These are phyloP conservation scores for Scenedesmus sp. DNA, from an alignment of 163 green algal species.

Conservation along the genomic window DNA sequence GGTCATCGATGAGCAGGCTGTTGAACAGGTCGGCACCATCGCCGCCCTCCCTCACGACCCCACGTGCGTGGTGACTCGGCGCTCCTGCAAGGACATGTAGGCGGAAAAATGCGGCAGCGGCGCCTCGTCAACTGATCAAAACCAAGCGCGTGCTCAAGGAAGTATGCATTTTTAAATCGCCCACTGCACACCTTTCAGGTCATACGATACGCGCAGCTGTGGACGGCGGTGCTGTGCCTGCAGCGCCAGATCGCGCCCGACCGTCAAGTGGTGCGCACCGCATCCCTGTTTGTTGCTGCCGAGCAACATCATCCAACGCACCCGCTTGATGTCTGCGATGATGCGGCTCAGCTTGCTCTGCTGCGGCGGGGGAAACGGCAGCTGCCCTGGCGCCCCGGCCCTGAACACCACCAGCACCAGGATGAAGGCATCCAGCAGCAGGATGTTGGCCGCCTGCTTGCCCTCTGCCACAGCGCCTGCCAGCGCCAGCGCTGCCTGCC, in stretches of 20 bases:
- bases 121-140: neutral
- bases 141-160: neutral
- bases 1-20: constrained; percentile 72
- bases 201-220: too few species aligned
- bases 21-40: constrained; percentile 66
- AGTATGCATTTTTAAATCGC: too few species aligned
- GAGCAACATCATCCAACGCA: too few species aligned
- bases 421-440: constrained; percentile 90
- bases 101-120: constrained; percentile 43
- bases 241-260: too few species aligned
- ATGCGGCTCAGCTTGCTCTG: constrained; percentile 47
- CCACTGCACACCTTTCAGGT: too few species aligned
- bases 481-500: constrained; percentile 78
- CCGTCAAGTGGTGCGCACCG: too few species aligned
- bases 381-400: constrained; percentile 37
- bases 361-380: constrained; percentile 74
- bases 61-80: constrained; percentile 69
- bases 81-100: constrained; percentile 33
- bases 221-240: too few species aligned
- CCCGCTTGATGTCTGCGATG: constrained; percentile 34
- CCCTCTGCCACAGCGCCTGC: constrained; percentile 67
- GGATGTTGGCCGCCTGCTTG: constrained; percentile 79
- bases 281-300: too few species aligned
- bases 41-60: constrained; percentile 63
- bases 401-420: constrained; percentile 76